phyloP scores from a whole-genome alignment of 805 yeast genomes.

The Yueomyces sp. region DNA sequence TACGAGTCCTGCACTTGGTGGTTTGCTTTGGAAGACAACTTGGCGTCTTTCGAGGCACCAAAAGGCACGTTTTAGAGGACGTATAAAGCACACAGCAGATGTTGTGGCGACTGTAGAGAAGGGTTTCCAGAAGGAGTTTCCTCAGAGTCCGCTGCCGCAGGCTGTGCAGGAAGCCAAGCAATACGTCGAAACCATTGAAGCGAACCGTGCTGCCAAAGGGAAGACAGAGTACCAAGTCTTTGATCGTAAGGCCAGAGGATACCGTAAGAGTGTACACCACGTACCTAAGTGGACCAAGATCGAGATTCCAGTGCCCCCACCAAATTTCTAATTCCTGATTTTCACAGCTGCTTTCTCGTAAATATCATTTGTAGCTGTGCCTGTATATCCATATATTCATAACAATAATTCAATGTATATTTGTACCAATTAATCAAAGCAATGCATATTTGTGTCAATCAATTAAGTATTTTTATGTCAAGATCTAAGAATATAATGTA shows the following conservation, averaged over 20 bases:
- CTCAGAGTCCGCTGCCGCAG: slow-evolving; percentile 11
- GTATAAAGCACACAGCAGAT: slow-evolving; percentile 71
- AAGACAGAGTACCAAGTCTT: slow-evolving; percentile 86
- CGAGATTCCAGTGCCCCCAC: too few species aligned
- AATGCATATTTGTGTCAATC: too few species aligned
- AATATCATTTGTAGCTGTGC: too few species aligned
- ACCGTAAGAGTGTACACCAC: slow-evolving; percentile 78
- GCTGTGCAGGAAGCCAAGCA: slow-evolving; percentile 5
- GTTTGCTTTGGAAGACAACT: slow-evolving; percentile 45
- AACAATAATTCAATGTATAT: too few species aligned
- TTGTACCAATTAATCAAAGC: too few species aligned
- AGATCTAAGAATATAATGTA: too few species aligned
- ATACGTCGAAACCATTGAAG: slow-evolving; percentile 9
- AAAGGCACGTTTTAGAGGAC: slow-evolving; percentile 70
- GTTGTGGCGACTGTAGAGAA: slow-evolving; percentile 39
- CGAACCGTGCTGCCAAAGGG: slow-evolving; percentile 29
- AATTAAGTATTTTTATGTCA: too few species aligned
- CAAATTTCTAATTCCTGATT: too few species aligned
- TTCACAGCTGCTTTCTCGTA: too few species aligned
- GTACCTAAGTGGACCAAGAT: slow-evolving; percentile 88
- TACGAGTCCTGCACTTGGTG: slow-evolving; percentile 18
- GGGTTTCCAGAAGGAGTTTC: slow-evolving; percentile 18
- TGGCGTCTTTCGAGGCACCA: slow-evolving; percentile 70
- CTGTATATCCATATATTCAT: too few species aligned
- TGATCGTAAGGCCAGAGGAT: slow-evolving; percentile 57